Conservation (phyloP, 164 flowering plant genomes). For the Buxus sempervirens region DNA sequence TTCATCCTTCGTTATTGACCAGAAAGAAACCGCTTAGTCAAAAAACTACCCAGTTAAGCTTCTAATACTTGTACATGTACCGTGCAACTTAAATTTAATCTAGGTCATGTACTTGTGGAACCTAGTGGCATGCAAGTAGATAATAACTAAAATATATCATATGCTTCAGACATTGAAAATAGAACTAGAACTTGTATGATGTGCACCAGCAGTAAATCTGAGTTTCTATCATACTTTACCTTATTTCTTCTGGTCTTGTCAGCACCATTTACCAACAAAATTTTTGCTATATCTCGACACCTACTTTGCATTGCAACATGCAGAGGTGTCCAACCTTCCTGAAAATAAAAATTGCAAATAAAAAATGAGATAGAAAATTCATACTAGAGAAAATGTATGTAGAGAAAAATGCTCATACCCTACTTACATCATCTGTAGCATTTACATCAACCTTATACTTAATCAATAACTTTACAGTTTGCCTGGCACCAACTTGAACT, state of each 20-base stretch:
- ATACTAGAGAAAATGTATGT: background rate
- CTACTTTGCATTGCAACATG: slow-evolving; percentile 85
- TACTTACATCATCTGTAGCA: slow-evolving; percentile 72
- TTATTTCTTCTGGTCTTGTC: slow-evolving; percentile 72
- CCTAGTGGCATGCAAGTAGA: background rate
- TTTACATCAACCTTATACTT: slow-evolving; percentile 83
- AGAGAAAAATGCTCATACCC: background rate
- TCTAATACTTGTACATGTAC: no score
- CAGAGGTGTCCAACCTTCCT: slow-evolving; percentile 99
- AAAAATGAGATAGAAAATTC: background rate
- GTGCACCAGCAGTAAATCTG: background rate
- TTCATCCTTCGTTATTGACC: no score
- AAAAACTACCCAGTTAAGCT: no score
- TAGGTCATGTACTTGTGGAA: background rate
- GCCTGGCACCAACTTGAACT: slow-evolving; percentile 91
- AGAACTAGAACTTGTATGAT: background rate
- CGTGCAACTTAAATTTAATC: no score
- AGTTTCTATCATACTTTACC: slow-evolving; percentile 32
- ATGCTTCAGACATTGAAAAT: background rate
- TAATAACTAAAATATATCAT: background rate
- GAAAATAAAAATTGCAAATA: slow-evolving; percentile 13
- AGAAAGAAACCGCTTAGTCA: no score
- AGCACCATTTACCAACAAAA: slow-evolving; percentile 82
- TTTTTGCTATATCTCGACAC: slow-evolving; percentile 75
- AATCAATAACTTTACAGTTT: slow-evolving; percentile 78